These are phyloP conservation scores for Pythium biforme DNA, from an alignment of 352 stramenopile species.

Conservation along the genomic window DNA sequence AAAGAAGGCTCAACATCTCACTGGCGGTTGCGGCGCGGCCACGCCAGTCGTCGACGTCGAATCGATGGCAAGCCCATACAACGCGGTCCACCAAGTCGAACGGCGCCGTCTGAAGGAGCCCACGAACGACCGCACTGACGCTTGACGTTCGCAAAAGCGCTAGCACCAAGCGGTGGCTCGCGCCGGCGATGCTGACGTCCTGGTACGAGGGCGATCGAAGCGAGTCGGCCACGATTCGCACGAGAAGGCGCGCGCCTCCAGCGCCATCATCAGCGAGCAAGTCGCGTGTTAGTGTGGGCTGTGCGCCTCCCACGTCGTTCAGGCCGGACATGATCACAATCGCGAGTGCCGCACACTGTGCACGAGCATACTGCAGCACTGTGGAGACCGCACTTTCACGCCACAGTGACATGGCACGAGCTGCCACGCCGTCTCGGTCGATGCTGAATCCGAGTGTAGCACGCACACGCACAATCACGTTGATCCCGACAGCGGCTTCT, in stretches of 20 bases:
- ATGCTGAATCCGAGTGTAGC: conserved; percentile 1
- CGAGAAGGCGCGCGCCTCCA: neutral
- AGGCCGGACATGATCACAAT: neutral
- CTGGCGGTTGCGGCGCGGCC: neutral
- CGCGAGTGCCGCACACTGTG: neutral
- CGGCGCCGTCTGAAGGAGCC: neutral
- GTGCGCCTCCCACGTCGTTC: neutral
- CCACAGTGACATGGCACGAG: neutral
- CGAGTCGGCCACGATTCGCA: neutral
- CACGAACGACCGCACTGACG: neutral
- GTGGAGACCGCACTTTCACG: neutral
- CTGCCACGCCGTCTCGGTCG: neutral
- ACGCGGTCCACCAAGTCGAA: neutral
- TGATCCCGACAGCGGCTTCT: neutral
- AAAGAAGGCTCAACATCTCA: neutral
- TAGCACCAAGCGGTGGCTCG: neutral
- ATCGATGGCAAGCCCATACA: neutral
- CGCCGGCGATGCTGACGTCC: neutral
- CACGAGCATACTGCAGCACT: neutral
- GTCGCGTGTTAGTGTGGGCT: neutral
- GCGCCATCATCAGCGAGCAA: neutral
- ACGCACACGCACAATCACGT: neutral
- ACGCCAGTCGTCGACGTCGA: neutral
- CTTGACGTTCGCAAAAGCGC: neutral
- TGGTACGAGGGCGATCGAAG: neutral